These are phyloP conservation scores for Cucumis cinereus DNA, from an alignment of 306 rosid genomes.

Conservation along the genomic window DNA sequence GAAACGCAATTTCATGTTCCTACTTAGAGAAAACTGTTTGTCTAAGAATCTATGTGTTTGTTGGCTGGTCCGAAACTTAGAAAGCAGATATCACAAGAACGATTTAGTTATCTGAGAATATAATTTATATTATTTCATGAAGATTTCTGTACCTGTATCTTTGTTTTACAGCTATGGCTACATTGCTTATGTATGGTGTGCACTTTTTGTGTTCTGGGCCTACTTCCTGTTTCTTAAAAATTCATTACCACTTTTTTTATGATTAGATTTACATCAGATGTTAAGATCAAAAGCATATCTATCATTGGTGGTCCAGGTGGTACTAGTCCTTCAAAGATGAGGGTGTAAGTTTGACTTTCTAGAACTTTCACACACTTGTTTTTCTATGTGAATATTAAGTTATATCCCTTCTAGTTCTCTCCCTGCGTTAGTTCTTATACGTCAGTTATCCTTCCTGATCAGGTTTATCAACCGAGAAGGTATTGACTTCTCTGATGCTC, in stretches of 20 bases:
- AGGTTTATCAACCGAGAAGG: constrained; percentile 93
- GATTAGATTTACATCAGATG: constrained; percentile 84
- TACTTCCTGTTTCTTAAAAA: not conserved
- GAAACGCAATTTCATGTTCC: not conserved
- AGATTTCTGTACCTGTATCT: not conserved
- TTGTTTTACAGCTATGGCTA: not conserved
- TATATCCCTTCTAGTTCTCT: not conserved
- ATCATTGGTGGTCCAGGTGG: constrained; percentile 75
- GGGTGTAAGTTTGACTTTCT: constrained; percentile 50
- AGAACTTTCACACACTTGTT: not conserved
- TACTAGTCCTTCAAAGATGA: constrained; percentile 88
- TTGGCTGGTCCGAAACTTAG: not conserved
- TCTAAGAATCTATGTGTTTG: not conserved
- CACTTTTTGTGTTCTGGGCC: not conserved
- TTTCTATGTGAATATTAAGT: not conserved
- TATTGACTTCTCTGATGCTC: constrained; percentile 96
- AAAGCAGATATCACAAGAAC: not conserved
- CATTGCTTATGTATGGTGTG: not conserved
- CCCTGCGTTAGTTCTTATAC: not conserved
- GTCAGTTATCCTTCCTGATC: constrained; percentile 1
- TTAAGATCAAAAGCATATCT: constrained; percentile 89
- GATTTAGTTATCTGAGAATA: not conserved
- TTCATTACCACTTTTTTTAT: constrained; percentile 4
- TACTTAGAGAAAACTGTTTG: not conserved
- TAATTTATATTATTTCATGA: not conserved